Conservation (phyloP, 2,329 filamentous ascomycete genomes). For the Microsporum ferrugineum region DNA sequence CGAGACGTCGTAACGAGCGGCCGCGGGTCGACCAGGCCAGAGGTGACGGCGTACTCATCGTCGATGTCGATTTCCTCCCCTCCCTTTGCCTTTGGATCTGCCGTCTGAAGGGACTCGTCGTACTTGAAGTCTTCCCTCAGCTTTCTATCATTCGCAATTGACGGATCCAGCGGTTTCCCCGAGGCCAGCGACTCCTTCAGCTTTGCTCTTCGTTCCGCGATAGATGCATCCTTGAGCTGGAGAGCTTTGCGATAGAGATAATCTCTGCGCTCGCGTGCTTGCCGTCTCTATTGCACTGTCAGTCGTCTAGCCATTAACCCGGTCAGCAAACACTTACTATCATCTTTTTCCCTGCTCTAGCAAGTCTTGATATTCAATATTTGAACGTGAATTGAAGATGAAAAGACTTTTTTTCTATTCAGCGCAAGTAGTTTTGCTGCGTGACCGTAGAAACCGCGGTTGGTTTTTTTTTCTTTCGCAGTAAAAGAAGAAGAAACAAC, state of each 20-base stretch:
- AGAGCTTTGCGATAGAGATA: slow-evolving; percentile 87
- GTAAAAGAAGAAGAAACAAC: neutral
- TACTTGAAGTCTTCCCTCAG: slow-evolving; percentile 85
- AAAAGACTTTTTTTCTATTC: neutral
- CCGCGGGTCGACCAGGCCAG: slow-evolving; percentile 80
- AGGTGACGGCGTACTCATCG: slow-evolving; percentile 83
- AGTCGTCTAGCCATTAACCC: neutral
- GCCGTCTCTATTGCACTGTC: slow-evolving; percentile 44
- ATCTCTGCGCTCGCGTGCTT: slow-evolving; percentile 67
- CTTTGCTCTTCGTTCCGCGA: slow-evolving; percentile 80
- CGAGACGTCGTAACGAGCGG: slow-evolving; percentile 85
- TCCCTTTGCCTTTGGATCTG: slow-evolving; percentile 57
- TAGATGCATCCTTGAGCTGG: slow-evolving; percentile 79
- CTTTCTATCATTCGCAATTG: slow-evolving; percentile 73
- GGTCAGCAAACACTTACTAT: neutral
- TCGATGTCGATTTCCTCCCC: slow-evolving; percentile 70
- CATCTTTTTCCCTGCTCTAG: neutral
- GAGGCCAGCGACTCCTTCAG: slow-evolving; percentile 76
- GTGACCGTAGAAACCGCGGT: slow-evolving; percentile 3
- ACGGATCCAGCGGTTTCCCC: slow-evolving; percentile 71
- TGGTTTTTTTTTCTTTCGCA: neutral
- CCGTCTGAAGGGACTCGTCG: slow-evolving; percentile 70
- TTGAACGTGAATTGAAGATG: neutral
- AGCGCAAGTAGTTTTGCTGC: neutral
- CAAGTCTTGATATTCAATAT: neutral